A percentile compares a stretch with the other conserved stretches of the same genome.
phyloP scores from a whole-genome alignment of 179 eudicot species.

The Beta macrorhiza region DNA sequence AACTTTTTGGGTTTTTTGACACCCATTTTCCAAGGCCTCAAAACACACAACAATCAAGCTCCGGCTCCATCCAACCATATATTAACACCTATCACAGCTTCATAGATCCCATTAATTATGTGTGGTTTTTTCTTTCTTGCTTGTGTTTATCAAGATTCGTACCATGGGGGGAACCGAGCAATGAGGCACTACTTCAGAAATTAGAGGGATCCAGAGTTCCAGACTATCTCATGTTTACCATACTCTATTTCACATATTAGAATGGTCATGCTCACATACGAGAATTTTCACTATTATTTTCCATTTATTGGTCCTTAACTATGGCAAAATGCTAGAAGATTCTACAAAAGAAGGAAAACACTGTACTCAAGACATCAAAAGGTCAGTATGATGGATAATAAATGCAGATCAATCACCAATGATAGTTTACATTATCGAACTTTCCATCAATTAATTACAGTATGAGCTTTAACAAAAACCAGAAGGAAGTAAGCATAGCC shows the following conservation, averaged over 20 bases:
- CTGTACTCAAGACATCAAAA: too few relatives aligned
- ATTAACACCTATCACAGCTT: not conserved
- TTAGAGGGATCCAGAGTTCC: not conserved
- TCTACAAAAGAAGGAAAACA: not conserved
- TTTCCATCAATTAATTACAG: not conserved
- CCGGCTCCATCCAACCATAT: slow-evolving; percentile 1
- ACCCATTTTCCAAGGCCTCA: not conserved
- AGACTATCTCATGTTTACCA: not conserved
- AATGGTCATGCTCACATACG: not conserved
- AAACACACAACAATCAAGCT: not conserved
- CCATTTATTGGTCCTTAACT: not conserved
- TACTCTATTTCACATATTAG: not conserved
- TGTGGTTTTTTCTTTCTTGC: not conserved
- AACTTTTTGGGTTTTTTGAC: not conserved
- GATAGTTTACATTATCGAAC: not conserved
- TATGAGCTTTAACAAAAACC: not conserved
- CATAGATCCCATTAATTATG: not conserved
- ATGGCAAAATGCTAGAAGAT: not conserved
- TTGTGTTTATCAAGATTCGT: too few relatives aligned
- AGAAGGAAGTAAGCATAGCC: not conserved
- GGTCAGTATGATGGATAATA: too few relatives aligned
- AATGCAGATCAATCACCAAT: not conserved
- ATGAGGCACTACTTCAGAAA: too few relatives aligned
- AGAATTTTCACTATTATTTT: not conserved
- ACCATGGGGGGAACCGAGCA: too few relatives aligned